Conservation (phyloP, 2,329 filamentous ascomycete species). For the Penicillium sp. region DNA sequence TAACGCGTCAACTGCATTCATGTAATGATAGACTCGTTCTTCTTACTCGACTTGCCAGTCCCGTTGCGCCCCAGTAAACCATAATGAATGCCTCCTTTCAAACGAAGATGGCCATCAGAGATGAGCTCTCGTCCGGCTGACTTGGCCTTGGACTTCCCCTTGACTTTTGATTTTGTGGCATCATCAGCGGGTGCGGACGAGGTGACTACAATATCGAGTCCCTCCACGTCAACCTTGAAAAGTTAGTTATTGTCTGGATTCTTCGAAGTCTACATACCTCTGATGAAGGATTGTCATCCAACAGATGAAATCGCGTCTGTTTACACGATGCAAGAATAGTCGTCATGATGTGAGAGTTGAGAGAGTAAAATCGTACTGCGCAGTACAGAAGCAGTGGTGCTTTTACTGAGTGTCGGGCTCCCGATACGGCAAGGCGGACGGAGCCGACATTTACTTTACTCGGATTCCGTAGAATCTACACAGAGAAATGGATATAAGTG, state of each 20-base stretch:
- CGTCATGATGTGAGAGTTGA: conserved; percentile 10
- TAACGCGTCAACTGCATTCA: neutral
- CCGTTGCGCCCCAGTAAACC: conserved; percentile 77
- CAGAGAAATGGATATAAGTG: too few species aligned
- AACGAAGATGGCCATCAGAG: conserved; percentile 61
- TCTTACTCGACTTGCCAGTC: conserved; percentile 70
- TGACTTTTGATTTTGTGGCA: conserved; percentile 28
- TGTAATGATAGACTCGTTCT: neutral
- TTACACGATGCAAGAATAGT: conserved; percentile 59
- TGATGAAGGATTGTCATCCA: conserved; percentile 49
- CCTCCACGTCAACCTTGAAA: conserved; percentile 63
- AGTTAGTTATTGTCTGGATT: neutral
- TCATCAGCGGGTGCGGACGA: conserved; percentile 31
- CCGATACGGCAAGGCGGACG: conserved; percentile 2
- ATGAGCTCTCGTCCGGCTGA: conserved; percentile 59
- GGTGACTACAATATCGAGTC: conserved; percentile 64
- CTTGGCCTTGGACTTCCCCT: conserved; percentile 51
- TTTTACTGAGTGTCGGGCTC: conserved; percentile 16
- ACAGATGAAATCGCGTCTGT: conserved; percentile 62
- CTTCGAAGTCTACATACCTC: conserved; percentile 44
- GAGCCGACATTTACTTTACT: neutral
- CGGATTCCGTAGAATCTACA: too few species aligned
- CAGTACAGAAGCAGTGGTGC: neutral
- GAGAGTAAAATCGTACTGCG: neutral
- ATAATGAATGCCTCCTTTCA: conserved; percentile 71